A percentile compares a stretch with the other conserved stretches of the same genome.
Conservation (phyloP, 306 rosid genomes). For the Sphenostylis stenocarpa region DNA sequence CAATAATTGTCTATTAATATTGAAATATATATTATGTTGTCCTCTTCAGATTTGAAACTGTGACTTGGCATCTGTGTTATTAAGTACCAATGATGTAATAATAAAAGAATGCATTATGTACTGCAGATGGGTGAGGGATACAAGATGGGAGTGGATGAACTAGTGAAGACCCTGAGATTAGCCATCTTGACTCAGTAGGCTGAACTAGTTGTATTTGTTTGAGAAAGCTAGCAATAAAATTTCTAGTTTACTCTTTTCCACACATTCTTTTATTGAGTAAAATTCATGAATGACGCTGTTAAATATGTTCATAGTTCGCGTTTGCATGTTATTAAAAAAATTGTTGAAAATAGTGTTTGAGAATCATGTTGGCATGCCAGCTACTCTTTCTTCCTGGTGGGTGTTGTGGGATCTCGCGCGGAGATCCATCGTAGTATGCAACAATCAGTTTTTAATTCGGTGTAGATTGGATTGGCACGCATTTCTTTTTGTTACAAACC, state of each 20-base stretch:
- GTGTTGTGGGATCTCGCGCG: neutral
- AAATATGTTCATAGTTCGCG: neutral
- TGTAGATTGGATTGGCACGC: neutral
- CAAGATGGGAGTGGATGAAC: constrained; percentile 29
- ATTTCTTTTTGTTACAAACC: neutral
- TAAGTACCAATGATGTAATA: too few species aligned
- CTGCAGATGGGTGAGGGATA: constrained; percentile 40
- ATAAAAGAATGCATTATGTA: neutral
- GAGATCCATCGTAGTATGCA: neutral
- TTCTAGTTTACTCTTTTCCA: neutral
- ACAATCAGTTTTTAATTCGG: neutral
- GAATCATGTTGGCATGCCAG: too few species aligned
- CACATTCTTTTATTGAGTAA: neutral
- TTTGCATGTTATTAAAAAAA: neutral
- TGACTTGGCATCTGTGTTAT: too few species aligned
- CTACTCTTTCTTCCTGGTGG: too few species aligned
- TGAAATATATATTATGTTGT: too few species aligned
- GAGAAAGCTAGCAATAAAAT: neutral
- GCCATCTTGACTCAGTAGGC: constrained; percentile 17
- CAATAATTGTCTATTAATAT: neutral
- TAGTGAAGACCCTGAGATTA: constrained; percentile 33
- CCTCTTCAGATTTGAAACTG: too few species aligned
- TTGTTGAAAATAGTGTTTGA: too few species aligned
- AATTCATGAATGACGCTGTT: neutral
- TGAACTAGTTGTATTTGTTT: neutral